Base-by-base conservation (phyloP, 2,329 filamentous ascomycete species). In the Aspergillus carbonarius region DNA sequence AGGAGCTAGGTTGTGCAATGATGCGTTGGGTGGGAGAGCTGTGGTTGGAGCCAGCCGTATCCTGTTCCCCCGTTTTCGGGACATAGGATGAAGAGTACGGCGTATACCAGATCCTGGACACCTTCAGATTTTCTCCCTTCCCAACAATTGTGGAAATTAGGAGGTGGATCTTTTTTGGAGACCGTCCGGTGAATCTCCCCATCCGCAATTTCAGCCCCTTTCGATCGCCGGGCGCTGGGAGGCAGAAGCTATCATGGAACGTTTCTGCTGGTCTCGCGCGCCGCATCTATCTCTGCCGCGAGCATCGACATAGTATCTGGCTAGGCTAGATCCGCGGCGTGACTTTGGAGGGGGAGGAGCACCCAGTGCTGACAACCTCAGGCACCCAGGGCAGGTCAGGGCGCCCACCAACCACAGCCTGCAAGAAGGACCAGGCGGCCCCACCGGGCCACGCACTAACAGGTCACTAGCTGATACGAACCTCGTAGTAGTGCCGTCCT, bases 101-200 rank as follows among this genome's bases (percentile, higher is more conserved):
- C 63, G 64, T 66, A 66, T 60, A 66, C 63, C 59, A 62, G 57
- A 66, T 66, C 64, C 63, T 66, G 64, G 60, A 64, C 53, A 61
- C 54, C 57, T 48, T 59, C 53, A 61, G 54, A 60, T 62, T 55
- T 56, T 51, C 57, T 25, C 44, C 44, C 44, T 40, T 58, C 37
- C 47, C 53, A 61, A 53, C 52, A 25, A 61, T 51, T 56, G 62
- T 62, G 62, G 64, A 60, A 63, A 60, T 60, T 57, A 56, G 54
- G 59, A 44, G 58, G 63, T 54, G 60, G 63, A 64, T 64, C 59
- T 5, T 30, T 35, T 13, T 30, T 50, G 30, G 40, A 37, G 32
- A 34, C 40, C 32, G 12, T 54, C 30, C 51, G 32, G 46, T 10
- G 20, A 40, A 27, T 32, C 27, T 27, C 20, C 42, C 7, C 44